Base-by-base conservation (phyloP, 306 rosid species). In the Corylus avellana region DNA sequence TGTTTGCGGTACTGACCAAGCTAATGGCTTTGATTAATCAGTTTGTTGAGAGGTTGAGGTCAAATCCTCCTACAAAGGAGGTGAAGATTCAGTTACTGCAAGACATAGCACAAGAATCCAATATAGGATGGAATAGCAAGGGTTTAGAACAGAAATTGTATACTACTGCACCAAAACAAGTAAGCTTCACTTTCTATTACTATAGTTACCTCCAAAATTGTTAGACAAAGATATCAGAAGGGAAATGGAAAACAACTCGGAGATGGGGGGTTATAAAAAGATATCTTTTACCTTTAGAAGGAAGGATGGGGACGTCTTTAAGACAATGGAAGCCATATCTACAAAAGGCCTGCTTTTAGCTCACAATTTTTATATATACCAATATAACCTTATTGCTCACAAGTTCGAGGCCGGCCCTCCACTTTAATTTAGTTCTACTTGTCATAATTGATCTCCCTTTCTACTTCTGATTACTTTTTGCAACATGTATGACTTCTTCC, bases 91-190 rank as follows among this genome's bases (percentile, higher is more conserved):
- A 74, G 77, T 55, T 90, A 14, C 68, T 93, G 84, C 76, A 91
- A 55, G 92, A 93, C 48, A 82, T 95, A 73, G 93, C 97, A 12
- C 80, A 78, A 57, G 98, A 93, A 42, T 82, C 80, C 42, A 88
- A 91, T 68, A 80, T 95, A 54, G 80, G 82, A 27, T 95, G 98
- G 99, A 83, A 91, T 76, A 83, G 87, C 59, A 88, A 82, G 77
- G 84, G 89, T 80, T 56, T 91, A 78, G 92, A 87, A 70, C 86
- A 88, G 54, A 77, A 61, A 53, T 84, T 87, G 63, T 83, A 85
- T 68, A 75, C 87, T 7, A 80, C 89, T 8, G 55, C 80, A 46
- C 4, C 51, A 22, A n/a, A 48, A 22, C 86, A 80, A 56, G 95
- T 91, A 80, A 87, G 94, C 70, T 77, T 44, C 3, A 69, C n/a